Base-by-base conservation (phyloP, 805 yeast genomes). In the Priceomyces carsonii region DNA sequence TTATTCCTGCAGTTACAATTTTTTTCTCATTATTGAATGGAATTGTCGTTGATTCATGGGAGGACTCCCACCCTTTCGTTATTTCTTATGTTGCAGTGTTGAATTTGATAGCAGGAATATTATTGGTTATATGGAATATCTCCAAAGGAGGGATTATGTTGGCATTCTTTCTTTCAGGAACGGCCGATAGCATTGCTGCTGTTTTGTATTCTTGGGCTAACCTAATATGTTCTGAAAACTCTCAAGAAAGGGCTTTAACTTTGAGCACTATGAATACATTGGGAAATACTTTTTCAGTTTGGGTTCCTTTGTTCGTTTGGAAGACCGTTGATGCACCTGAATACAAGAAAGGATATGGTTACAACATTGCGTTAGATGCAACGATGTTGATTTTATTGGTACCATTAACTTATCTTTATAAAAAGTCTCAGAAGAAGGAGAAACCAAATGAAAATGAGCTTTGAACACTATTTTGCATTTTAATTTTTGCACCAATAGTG, bases 11-110 rank as follows among this genome's bases (percentile, higher is more conserved):
- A 9, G 51, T 50, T 19, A 53, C 58, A 8, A 50, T 50, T 12
- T 40, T 48, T 18, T 34, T 50, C 30, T 50, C 61, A 8, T 38
- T 57, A 17, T 26, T 57, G 19, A 57, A 55, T 20, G 60, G 58
- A n/a, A 39, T 53, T 12, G 36, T 53, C 16, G 58, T 46, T 8
- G 62, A 57, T 39, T 38, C 54, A 12, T 55, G 49, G 51, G 31
- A 42, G 10, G 43, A 45, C 20, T 43, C 52, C 5, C 53, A 56
- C 25, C 55, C 61, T 8, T 51, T 35, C 27, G 44, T 53, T 13
- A 54, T 54, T 15, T 56, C 45, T 3, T 27, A 40, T 8, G 37
- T 40, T 8, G 37, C 44, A 5, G 18, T 35, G 6, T 26, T 44
- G 20, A 42, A 37, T 29, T 21, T 44, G 14, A 27, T 37, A 13